Conservation (phyloP, 108 stramenopile species). For the Seminavis robusta region DNA sequence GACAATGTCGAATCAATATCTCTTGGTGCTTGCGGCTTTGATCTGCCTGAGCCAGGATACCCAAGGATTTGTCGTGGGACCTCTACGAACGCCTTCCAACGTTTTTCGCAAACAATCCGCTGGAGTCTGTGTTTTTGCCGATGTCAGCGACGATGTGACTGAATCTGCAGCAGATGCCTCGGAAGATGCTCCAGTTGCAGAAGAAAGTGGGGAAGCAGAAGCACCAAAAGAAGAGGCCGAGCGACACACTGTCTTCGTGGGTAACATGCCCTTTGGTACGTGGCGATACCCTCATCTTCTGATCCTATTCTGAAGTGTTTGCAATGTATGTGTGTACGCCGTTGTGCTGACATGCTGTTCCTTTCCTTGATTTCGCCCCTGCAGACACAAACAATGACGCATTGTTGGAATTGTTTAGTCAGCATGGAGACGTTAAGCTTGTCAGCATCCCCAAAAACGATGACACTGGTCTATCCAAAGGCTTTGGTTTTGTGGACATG, state of each 20-base stretch:
- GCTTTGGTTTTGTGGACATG: slow-evolving; percentile 90
- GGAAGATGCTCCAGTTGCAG: too few species aligned
- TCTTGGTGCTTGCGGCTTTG: too few species aligned
- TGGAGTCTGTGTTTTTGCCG: too few species aligned
- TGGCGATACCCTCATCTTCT: neutral
- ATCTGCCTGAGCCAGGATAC: too few species aligned
- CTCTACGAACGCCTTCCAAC: too few species aligned
- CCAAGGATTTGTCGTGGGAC: too few species aligned
- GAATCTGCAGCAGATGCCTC: too few species aligned
- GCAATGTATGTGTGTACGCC: neutral
- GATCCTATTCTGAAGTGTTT: neutral
- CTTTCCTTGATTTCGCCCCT: neutral
- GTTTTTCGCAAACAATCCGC: too few species aligned
- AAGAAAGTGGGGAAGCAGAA: slow-evolving; percentile 1
- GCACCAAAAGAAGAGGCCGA: neutral
- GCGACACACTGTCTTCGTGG: slow-evolving; percentile 36
- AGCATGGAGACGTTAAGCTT: slow-evolving; percentile 40
- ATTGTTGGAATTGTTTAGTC: slow-evolving; percentile 39
- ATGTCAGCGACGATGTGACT: too few species aligned
- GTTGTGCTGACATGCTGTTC: neutral
- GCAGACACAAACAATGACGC: slow-evolving; percentile 43
- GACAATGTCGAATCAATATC: too few species aligned
- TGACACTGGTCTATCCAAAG: slow-evolving; percentile 25
- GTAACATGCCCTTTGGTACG: slow-evolving; percentile 50
- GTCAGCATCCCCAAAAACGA: slow-evolving; percentile 23